These are phyloP conservation scores for Ballota nigra DNA, from an alignment of 257 asterid species.

Conservation along the genomic window DNA sequence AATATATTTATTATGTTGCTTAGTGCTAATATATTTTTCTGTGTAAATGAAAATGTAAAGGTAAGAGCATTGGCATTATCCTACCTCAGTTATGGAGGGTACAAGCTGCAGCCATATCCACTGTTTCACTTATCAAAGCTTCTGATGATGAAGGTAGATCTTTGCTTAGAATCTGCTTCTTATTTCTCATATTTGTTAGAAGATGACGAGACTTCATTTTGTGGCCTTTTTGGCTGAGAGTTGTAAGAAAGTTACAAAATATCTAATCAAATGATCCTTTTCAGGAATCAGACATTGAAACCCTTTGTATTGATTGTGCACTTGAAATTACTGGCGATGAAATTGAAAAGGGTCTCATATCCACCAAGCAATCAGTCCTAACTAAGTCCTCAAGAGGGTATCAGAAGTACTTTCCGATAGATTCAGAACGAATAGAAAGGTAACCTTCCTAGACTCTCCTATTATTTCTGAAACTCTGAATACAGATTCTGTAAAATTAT, in stretches of 20 bases:
- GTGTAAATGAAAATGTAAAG: conserved; percentile 33
- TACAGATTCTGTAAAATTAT: neutral
- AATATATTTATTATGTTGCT: conserved; percentile 16
- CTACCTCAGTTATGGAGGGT: conserved; percentile 70
- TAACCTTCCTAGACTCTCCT: conserved; percentile 18
- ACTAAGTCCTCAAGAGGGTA: conserved; percentile 42
- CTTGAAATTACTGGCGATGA: conserved; percentile 54
- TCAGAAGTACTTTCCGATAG: conserved; percentile 52
- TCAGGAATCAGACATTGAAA: conserved; percentile 75
- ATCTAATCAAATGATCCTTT: conserved; percentile 24
- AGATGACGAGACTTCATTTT: conserved; percentile 1
- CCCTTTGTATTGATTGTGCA: conserved; percentile 70
- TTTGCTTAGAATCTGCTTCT: conserved; percentile 6
- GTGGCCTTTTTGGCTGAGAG: neutral
- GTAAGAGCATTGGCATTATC: conserved; percentile 70
- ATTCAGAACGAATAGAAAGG: conserved; percentile 67
- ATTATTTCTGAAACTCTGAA: conserved; percentile 4
- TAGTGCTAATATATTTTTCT: conserved; percentile 20
- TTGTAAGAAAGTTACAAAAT: conserved; percentile 6
- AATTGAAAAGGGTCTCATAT: conserved; percentile 49
- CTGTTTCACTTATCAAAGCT: conserved; percentile 64
- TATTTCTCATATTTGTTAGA: neutral
- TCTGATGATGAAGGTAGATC: conserved; percentile 66
- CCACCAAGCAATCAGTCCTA: conserved; percentile 55
- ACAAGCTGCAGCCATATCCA: conserved; percentile 90